Conservation (phyloP, 2,329 filamentous ascomycete species). For the Cladophialophora chaetospira region DNA sequence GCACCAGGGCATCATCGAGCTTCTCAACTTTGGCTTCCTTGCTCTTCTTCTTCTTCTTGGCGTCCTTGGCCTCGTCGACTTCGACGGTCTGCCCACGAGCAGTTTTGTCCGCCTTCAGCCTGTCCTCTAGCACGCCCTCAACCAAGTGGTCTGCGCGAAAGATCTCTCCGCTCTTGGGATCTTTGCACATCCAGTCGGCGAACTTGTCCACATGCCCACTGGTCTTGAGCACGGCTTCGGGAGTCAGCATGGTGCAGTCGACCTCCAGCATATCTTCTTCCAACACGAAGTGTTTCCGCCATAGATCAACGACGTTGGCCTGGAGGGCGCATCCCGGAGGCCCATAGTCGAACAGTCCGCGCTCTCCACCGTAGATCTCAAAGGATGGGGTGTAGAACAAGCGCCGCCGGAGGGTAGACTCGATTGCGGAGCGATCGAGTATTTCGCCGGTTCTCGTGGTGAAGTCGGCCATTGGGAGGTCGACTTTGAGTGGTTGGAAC, state of each 20-base stretch:
- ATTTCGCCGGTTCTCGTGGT: constrained; percentile 88
- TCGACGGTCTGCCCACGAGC: constrained; percentile 75
- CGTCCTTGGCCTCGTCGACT: constrained; percentile 72
- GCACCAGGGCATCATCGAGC: constrained; percentile 79
- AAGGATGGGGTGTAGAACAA: constrained; percentile 95
- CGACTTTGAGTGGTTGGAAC: constrained; percentile 33
- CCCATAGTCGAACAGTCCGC: constrained; percentile 90
- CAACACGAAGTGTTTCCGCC: constrained; percentile 91
- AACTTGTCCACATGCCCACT: constrained; percentile 97
- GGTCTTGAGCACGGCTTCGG: constrained; percentile 91
- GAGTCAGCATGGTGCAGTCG: constrained; percentile 91
- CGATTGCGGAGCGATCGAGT: constrained; percentile 79
- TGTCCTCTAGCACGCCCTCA: constrained; percentile 84
- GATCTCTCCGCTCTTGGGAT: constrained; percentile 96
- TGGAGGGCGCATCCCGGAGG: constrained; percentile 84
- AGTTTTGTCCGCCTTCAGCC: constrained; percentile 88
- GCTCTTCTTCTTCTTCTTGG: constrained; percentile 86
- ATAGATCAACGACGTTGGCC: constrained; percentile 82
- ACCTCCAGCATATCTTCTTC: constrained; percentile 95
- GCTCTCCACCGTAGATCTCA: constrained; percentile 90
- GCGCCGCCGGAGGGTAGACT: constrained; percentile 82
- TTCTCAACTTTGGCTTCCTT: constrained; percentile 77
- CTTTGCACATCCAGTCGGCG: constrained; percentile 99
- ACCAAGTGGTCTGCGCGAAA: constrained; percentile 95
- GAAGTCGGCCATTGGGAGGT: constrained; percentile 57